Conservation (phyloP, 768 basidiomycete genomes). For the Auricularia cornea region DNA sequence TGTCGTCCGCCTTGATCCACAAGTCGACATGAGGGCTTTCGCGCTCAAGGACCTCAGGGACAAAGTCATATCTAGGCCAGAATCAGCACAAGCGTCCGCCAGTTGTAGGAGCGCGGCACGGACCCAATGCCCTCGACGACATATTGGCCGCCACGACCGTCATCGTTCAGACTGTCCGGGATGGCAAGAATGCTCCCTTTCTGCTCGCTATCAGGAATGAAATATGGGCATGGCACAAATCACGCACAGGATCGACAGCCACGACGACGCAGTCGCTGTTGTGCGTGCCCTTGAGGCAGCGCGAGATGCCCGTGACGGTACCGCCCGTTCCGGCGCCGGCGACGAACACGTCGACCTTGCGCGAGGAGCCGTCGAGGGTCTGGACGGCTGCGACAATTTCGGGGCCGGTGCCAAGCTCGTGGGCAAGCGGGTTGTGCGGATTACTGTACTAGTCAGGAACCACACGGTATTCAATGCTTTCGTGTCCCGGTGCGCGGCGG, state of each 20-base stretch:
- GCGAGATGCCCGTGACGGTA: constrained; percentile 81
- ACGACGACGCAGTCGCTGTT: constrained; percentile 68
- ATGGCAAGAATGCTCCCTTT: constrained; percentile 81
- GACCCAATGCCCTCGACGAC: constrained; percentile 90
- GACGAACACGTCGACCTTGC: constrained; percentile 72
- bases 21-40: constrained; percentile 46
- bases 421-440: constrained; percentile 81
- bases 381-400: constrained; percentile 81
- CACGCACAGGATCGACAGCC: constrained; percentile 82
- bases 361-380: constrained; percentile 57
- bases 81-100: neutral
- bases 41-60: constrained; percentile 80
- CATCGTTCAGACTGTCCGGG: constrained; percentile 55
- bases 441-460: constrained; percentile 8
- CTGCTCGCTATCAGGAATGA: constrained; percentile 27
- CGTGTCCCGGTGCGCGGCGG: constrained; percentile 24
- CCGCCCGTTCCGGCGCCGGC: constrained; percentile 93
- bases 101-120: constrained; percentile 4
- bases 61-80: constrained; percentile 59
- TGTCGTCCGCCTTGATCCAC: constrained; percentile 85
- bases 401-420: constrained; percentile 82
- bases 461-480: constrained; percentile 2
- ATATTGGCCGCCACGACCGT: constrained; percentile 47
- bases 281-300: constrained; percentile 70
- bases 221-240: neutral